phyloP scores from a whole-genome alignment of 441 rosid species.

The Croton laevigatus region DNA sequence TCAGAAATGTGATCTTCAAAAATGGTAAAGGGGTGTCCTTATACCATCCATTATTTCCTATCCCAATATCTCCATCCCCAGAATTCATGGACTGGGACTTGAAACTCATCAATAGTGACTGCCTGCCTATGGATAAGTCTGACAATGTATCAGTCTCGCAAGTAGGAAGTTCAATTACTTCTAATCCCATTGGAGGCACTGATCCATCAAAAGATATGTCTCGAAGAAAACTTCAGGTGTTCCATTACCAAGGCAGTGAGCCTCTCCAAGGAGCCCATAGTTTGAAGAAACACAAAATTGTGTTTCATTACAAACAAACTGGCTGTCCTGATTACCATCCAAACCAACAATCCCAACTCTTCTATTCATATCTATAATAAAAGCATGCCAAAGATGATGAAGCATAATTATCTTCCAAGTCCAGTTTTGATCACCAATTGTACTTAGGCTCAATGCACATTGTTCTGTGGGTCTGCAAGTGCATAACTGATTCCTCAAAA shows the following conservation, averaged over 20 bases:
- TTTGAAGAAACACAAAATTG: constrained; percentile 36
- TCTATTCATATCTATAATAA: constrained; percentile 32
- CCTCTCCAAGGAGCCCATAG: constrained; percentile 42
- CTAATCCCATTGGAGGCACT: constrained; percentile 38
- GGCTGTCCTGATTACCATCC: constrained; percentile 44
- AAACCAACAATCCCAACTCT: constrained; percentile 45
- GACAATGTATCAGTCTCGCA: constrained; percentile 46
- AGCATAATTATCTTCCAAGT: constrained; percentile 23
- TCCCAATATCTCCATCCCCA: constrained; percentile 48
- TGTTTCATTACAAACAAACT: constrained; percentile 39
- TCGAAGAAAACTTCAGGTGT: constrained; percentile 37
- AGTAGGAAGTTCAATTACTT: constrained; percentile 51
- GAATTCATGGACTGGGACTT: constrained; percentile 28
- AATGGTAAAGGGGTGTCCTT: constrained; percentile 52
- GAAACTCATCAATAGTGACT: constrained; percentile 34
- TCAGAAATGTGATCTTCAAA: constrained; percentile 85
- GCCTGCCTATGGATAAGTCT: constrained; percentile 52
- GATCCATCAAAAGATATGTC: constrained; percentile 42
- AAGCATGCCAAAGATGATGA: constrained; percentile 40
- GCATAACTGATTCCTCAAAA: constrained; percentile 81
- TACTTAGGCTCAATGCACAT: constrained; percentile 52
- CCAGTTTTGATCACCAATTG: constrained; percentile 34
- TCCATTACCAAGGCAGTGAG: too few species aligned
- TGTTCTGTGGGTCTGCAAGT: constrained; percentile 85
- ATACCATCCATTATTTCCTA: constrained; percentile 81